phyloP scores from a whole-genome alignment of 345 rosid genomes.

The Punica granatum region DNA sequence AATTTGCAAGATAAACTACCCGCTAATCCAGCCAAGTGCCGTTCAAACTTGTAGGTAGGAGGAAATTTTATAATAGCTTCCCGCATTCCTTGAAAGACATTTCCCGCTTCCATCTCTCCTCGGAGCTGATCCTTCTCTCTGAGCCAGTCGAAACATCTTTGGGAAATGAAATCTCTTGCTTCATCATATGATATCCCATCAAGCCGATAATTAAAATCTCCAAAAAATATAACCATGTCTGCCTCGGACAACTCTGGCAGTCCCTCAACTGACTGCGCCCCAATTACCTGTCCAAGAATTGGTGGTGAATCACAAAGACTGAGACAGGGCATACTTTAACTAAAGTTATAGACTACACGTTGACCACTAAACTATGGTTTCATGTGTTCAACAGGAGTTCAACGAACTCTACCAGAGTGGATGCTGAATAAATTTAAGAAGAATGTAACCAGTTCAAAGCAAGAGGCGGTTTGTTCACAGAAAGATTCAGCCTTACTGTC shows the following conservation, averaged over 20 bases:
- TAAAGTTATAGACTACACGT: not conserved
- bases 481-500: not conserved
- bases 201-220: constrained; percentile 94
- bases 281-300: constrained; percentile 34
- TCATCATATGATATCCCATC: constrained; percentile 95
- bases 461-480: not conserved
- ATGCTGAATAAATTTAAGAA: not conserved
- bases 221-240: constrained; percentile 88
- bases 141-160: constrained; percentile 96
- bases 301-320: constrained; percentile 2
- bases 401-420: not conserved
- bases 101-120: constrained; percentile 90
- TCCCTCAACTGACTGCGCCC: constrained; percentile 39
- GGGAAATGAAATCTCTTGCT: constrained; percentile 96
- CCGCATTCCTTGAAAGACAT: constrained; percentile 99
- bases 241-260: constrained; percentile 89
- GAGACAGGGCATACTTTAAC: not conserved
- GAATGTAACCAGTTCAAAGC: not conserved
- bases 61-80: constrained; percentile 92
- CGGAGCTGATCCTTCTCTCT: constrained; percentile 94
- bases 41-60: constrained; percentile 97
- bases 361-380: not conserved
- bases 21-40: constrained; percentile 74
- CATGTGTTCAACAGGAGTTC: not conserved
- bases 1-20: constrained; percentile 34